Evolutionary conservation across 2,329 filamentous ascomycete genomes (phyloP), one percentile per base, ranked within the genome.

Genomic region (Calonectria honghensis): DNA sequence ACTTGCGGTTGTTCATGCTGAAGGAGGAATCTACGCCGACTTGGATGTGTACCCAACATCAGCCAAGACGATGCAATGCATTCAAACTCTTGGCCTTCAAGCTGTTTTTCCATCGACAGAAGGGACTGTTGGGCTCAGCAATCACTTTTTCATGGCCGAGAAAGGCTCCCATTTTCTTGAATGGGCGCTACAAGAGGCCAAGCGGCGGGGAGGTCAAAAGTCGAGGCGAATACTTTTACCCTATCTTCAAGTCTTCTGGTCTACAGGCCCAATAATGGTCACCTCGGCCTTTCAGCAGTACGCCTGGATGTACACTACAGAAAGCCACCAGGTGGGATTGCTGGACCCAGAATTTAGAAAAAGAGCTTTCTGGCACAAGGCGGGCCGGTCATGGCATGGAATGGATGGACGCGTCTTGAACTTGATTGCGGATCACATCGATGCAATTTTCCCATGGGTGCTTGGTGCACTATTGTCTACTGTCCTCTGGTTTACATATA

Each of bases 221-320:
- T 24, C 54, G 20, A 59, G 32, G 14, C 54, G 54, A 37, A 39
- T 59, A 37, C 54, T 59, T 16, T 37, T 59, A 9, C 54, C 54
- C 11, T 59, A 59, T 27, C 54, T 59, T 10, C 54, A 59, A 24
- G 54, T 59, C 1, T 59, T 59, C 54, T 59, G 54, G 54, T 59
- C 54, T 14, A 59, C 54, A 3, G 54, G 54, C 16, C 54, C 54
- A 4, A 59, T 59, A 24, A 59, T 59, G 54, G 32, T 59, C 10
- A 59, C 20, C 32, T 24, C 54, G 4, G 29, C 54, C 20, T 59
- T 37, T 59, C 31, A 37, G 32, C 20, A 59, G 20, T 59, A 59
- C 54, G 54, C 54, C 24, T 59, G 54, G 54, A 59, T 59, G 54
- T 59, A 59, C 54, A 16, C 7, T 7, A 14, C 54, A n/a, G 32